These are phyloP conservation scores for Paradendryphiella salina DNA, from an alignment of 2,329 filamentous ascomycete genomes.

Conservation along the genomic window DNA sequence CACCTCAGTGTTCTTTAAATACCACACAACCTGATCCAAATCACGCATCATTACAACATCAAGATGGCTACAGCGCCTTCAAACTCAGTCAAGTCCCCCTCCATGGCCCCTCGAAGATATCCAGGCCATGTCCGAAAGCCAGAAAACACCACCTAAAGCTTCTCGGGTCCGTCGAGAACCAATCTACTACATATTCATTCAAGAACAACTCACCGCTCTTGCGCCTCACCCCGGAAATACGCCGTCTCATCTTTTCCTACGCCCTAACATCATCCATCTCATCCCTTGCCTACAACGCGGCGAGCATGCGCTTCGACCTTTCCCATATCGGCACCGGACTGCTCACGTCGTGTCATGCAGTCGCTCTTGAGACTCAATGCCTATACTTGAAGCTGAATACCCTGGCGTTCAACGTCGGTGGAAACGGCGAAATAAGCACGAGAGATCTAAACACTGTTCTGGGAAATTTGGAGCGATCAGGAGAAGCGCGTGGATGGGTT, in stretches of 20 bases:
- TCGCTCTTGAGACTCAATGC: slow-evolving; percentile 17
- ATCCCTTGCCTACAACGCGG: slow-evolving; percentile 5
- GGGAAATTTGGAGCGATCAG: background rate
- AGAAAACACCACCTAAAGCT: slow-evolving; percentile 8
- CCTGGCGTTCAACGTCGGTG: slow-evolving; percentile 4
- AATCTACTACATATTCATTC: background rate
- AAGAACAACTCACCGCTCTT: slow-evolving; percentile 13
- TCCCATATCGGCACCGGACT: slow-evolving; percentile 18
- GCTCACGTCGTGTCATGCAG: slow-evolving; percentile 16
- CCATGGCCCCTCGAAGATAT: background rate
- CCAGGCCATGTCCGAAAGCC: background rate
- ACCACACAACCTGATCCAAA: background rate
- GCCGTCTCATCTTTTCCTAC: slow-evolving; percentile 15
- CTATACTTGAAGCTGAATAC: slow-evolving; percentile 15
- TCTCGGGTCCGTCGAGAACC: background rate
- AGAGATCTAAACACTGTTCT: background rate
- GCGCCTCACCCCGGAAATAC: slow-evolving; percentile 18
- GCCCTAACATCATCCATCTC: slow-evolving; percentile 12
- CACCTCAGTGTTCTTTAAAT: background rate
- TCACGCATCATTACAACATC: background rate
- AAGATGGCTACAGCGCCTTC: background rate
- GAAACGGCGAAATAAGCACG: too few species aligned
- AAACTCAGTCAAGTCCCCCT: background rate
- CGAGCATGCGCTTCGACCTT: slow-evolving; percentile 14
- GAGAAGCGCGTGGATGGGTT: background rate